Evolutionary conservation across 2,329 filamentous ascomycete species (phyloP), one percentile per base, ranked within the genome.

Genomic region (Trichophyton verrucosum): DNA sequence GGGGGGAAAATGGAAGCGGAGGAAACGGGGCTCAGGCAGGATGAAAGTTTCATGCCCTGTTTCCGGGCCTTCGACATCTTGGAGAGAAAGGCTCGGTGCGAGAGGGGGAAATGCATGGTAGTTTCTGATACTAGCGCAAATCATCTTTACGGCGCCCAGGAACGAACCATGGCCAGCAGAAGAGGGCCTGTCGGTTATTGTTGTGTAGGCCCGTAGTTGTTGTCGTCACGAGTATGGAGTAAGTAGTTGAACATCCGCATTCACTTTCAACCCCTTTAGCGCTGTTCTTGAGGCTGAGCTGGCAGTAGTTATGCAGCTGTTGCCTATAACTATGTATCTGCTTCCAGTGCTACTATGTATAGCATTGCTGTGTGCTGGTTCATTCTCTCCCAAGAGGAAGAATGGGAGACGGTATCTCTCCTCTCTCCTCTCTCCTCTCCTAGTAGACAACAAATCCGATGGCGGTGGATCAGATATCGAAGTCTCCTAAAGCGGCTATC

Each of bases 11-110:
- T 15, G 2, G 15, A 17, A 30, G 51, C 13, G 22, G n/a, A 36
- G 51, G 30, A 55, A 55, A 55, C 51, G 51, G 51, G 51, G 51
- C 51, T 55, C 51, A 55, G 51, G 30, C 13, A 55, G 51, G 51
- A 55, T 55, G 51, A 55, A 20, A 55, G 27, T 55, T 55, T 36
- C 27, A 55, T 36, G 15, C 51, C 51, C 51, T 55, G 51, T 55
- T 38, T 38, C 51, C 30, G 51, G 46, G 24, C 27, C 33, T 36
- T 55, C n/a, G 51, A 36, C 3, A 8, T 13, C 30, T 55, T 55
- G 51, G 51, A 55, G 51, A 55, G 51, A n/a, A 55, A 20, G 51
- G 27, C 49, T 55, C 30, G n/a, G 49, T 49, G 46, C 46, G 46
- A 20, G 20, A 38, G 33, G 33, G 9, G 11, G 9, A 38, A 3